Conservation (phyloP, 1,284 basidiomycete genomes). For the Ganoderma lucidum region DNA sequence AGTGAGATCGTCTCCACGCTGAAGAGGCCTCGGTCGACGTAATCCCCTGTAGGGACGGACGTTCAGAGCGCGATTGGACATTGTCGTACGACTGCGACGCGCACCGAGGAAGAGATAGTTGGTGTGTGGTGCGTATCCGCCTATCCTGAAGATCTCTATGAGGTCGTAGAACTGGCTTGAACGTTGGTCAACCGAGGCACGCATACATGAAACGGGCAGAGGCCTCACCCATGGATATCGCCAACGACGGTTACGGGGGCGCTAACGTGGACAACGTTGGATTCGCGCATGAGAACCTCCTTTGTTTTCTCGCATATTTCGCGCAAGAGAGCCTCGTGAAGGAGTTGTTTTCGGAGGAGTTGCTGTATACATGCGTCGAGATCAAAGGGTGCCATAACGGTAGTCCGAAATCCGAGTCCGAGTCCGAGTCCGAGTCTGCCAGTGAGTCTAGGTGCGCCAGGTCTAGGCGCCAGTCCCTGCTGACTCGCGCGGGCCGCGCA, state of each 20-base stretch:
- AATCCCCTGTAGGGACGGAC: conserved; percentile 70
- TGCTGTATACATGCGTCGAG: conserved; percentile 95
- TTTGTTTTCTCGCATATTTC: conserved; percentile 99
- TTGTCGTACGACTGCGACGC: conserved; percentile 40
- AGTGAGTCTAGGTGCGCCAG: not conserved
- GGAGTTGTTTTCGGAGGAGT: conserved; percentile 88
- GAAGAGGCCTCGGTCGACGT: conserved; percentile 97
- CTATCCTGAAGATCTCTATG: conserved; percentile 99
- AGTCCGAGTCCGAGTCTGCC: conserved; percentile 1
- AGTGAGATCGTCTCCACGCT: conserved; percentile 99
- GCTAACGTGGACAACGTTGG: conserved; percentile 97
- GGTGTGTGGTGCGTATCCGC: conserved; percentile 94
- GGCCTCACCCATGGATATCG: conserved; percentile 95
- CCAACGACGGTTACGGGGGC: conserved; percentile 99
- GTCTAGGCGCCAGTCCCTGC: not conserved
- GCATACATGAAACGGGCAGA: conserved; percentile 27
- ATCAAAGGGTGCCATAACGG: conserved; percentile 88
- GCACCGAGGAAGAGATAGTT: conserved; percentile 97
- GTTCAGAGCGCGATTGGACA: conserved; percentile 21
- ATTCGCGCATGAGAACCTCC: conserved; percentile 98
- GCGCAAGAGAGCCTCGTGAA: conserved; percentile 90
- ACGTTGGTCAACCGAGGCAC: conserved; percentile 35
- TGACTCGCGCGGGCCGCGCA: conserved; percentile 9
- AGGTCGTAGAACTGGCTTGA: conserved; percentile 98
- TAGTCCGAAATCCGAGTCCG: conserved; percentile 15